These are phyloP conservation scores for Rheum nobile DNA, from an alignment of 148 eudicot genomes.

Conservation along the genomic window DNA sequence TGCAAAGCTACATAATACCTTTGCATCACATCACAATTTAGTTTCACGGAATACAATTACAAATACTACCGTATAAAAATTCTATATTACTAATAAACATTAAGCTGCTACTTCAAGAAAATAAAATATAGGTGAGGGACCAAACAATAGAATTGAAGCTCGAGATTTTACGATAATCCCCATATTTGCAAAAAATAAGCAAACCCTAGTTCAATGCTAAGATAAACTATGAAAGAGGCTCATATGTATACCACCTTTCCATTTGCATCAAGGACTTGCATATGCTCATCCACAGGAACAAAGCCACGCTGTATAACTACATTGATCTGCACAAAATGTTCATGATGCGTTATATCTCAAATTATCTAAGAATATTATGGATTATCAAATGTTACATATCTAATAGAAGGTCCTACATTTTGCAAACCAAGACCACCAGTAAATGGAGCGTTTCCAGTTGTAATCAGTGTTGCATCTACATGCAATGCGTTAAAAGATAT, in stretches of 20 bases:
- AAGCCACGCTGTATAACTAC: constrained; percentile 92
- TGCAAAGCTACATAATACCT: too few species aligned
- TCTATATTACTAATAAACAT: too few species aligned
- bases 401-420: constrained; percentile 34
- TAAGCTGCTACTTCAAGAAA: too few species aligned
- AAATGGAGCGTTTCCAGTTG: constrained; percentile 98
- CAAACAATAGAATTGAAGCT: constrained; percentile 31
- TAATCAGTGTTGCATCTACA: constrained; percentile 99
- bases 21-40: too few species aligned
- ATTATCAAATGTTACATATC: background rate
- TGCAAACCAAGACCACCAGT: constrained; percentile 93
- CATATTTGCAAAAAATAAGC: background rate
- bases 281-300: constrained; percentile 91
- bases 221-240: background rate
- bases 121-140: constrained; percentile 93
- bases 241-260: constrained; percentile 57
- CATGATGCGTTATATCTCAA: background rate
- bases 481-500: constrained; percentile 12
- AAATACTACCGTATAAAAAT: too few species aligned
- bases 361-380: background rate
- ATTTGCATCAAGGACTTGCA: constrained; percentile 84
- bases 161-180: background rate
- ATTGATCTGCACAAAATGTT: constrained; percentile 45
- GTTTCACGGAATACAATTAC: too few species aligned
- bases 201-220: background rate